phyloP scores from a whole-genome alignment of 306 rosid genomes.

The Begonia fuchsioides region DNA sequence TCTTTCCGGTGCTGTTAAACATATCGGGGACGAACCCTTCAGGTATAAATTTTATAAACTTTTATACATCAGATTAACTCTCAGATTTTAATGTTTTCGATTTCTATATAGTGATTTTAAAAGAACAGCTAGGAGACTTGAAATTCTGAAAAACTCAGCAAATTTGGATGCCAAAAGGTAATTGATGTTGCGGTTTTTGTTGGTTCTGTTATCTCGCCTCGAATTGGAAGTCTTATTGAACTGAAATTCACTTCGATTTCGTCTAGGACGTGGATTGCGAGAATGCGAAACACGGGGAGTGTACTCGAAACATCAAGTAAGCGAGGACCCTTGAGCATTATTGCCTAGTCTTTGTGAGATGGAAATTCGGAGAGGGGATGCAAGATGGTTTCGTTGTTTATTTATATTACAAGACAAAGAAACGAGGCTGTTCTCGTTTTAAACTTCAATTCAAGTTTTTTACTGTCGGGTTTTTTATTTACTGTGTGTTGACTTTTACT shows the following conservation, averaged over 20 bases:
- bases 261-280: conserved; percentile 46
- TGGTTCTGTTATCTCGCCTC: not conserved
- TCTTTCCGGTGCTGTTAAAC: conserved; percentile 52
- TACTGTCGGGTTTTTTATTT: no score
- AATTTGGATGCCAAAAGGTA: conserved; percentile 46
- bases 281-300: conserved; percentile 41
- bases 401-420: no score
- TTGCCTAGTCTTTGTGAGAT: conserved; percentile 21
- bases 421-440: no score
- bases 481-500: no score
- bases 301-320: conserved; percentile 67
- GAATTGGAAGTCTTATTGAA: not conserved
- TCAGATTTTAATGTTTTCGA: not conserved
- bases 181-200: conserved; percentile 2
- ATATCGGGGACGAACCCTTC: conserved; percentile 81
- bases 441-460: no score
- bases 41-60: conserved; percentile 23
- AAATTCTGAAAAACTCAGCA: conserved; percentile 45
- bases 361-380: no score
- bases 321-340: conserved; percentile 69
- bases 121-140: conserved; percentile 67
- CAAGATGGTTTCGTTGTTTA: no score
- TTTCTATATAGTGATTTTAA: conserved; percentile 55
- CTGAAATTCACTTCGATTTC: conserved; percentile 1
- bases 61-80: not conserved